phyloP scores from a whole-genome alignment of 225 moss, liverwort and hornwort genomes.

The Bryoerythrophyllum caledonicum region DNA sequence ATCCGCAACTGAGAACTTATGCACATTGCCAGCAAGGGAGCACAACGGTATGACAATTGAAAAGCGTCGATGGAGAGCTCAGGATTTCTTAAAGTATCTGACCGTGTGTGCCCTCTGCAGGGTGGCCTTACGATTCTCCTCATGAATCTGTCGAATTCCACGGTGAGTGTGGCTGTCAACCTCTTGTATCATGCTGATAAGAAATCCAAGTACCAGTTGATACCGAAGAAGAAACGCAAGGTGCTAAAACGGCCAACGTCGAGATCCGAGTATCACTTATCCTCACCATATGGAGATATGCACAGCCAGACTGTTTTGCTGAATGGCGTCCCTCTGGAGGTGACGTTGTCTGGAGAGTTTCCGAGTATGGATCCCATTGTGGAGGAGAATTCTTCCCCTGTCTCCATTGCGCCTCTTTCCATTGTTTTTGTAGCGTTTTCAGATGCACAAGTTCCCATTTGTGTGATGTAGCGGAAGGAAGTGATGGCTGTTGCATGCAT shows the following conservation, averaged over 20 bases:
- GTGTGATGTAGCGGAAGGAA: neutral
- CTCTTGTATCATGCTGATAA: slow-evolving; percentile 8
- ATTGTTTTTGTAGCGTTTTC: slow-evolving; percentile 47
- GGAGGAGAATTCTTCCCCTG: slow-evolving; percentile 30
- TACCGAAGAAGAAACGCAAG: slow-evolving; percentile 22
- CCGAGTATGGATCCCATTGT: slow-evolving; percentile 31
- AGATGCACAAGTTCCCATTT: slow-evolving; percentile 23
- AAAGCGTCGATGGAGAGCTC: neutral
- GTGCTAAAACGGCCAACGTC: slow-evolving; percentile 1
- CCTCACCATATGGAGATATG: slow-evolving; percentile 37
- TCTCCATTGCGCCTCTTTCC: slow-evolving; percentile 48
- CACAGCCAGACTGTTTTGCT: slow-evolving; percentile 45
- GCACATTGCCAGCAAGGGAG: slow-evolving; percentile 69
- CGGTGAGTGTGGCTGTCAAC: slow-evolving; percentile 34
- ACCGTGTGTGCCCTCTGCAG: slow-evolving; percentile 24
- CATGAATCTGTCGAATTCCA: slow-evolving; percentile 60
- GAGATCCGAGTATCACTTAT: slow-evolving; percentile 69
- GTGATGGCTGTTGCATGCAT: neutral
- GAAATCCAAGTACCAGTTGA: slow-evolving; percentile 24
- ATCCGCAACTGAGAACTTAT: slow-evolving; percentile 66
- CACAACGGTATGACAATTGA: slow-evolving; percentile 41
- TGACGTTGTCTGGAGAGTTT: slow-evolving; percentile 36
- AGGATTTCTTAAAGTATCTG: neutral
- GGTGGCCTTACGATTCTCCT: slow-evolving; percentile 58
- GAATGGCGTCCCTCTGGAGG: slow-evolving; percentile 45